Conservation (phyloP, 495 filamentous ascomycete genomes). For the Aspergillus avenaceus region DNA sequence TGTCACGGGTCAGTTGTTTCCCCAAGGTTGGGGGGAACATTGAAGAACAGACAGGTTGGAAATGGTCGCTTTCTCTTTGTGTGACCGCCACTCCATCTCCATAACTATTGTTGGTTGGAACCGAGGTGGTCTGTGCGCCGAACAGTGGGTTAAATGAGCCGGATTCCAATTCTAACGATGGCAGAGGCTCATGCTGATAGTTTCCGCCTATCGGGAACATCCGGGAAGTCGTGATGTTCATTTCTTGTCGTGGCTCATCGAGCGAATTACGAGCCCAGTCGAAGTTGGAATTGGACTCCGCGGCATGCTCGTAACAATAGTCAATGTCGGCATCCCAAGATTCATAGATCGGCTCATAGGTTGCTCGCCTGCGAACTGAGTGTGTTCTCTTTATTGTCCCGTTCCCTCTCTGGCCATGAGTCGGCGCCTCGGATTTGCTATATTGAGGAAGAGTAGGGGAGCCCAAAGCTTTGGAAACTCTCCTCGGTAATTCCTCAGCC, state of each 20-base stretch:
- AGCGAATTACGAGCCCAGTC: slow-evolving; percentile 65
- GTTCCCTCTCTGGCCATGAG: neutral
- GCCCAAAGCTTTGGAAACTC: slow-evolving; percentile 37
- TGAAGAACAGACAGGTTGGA: slow-evolving; percentile 32
- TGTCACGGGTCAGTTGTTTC: slow-evolving; percentile 37
- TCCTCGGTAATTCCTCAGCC: slow-evolving; percentile 29
- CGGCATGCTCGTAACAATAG: slow-evolving; percentile 87
- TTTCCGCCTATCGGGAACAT: neutral
- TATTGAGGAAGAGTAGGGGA: slow-evolving; percentile 37
- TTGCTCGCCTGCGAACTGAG: slow-evolving; percentile 3
- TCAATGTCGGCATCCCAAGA: slow-evolving; percentile 95
- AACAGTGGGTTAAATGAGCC: slow-evolving; percentile 34
- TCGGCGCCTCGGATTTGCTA: neutral
- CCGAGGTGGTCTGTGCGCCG: slow-evolving; percentile 29
- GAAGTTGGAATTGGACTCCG: slow-evolving; percentile 86
- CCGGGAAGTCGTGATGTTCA: slow-evolving; percentile 12
- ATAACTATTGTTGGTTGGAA: slow-evolving; percentile 31
- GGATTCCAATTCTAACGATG: slow-evolving; percentile 38
- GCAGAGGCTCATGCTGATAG: slow-evolving; percentile 9
- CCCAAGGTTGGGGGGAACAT: slow-evolving; percentile 25
- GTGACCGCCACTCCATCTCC: slow-evolving; percentile 20
- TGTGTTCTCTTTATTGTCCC: slow-evolving; percentile 4
- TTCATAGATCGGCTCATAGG: slow-evolving; percentile 42
- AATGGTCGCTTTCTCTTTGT: slow-evolving; percentile 29
- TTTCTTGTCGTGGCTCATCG: slow-evolving; percentile 23